phyloP scores from a whole-genome alignment of 192 early-diverging fungal species.

The Dissophora globulifera region DNA sequence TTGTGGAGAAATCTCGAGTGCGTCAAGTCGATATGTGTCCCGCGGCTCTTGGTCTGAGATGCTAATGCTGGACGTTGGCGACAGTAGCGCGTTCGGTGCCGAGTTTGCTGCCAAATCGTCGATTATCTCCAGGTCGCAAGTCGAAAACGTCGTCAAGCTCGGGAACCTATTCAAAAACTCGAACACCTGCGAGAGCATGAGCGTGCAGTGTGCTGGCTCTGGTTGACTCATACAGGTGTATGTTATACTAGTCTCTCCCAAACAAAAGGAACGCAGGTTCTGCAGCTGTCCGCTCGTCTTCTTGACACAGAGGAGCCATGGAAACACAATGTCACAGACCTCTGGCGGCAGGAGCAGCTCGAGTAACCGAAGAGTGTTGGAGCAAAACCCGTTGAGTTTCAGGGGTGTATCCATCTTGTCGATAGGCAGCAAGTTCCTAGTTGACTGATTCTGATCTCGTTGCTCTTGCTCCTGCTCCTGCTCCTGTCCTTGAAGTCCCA shows the following conservation, averaged over 20 bases:
- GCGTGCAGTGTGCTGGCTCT: background rate
- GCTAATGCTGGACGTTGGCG: too few relatives aligned
- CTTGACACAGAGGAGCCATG: constrained; percentile 2
- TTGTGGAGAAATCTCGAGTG: background rate
- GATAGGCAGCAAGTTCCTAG: too few relatives aligned
- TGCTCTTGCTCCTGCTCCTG: too few relatives aligned
- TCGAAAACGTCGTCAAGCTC: constrained; percentile 1
- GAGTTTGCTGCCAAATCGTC: too few relatives aligned
- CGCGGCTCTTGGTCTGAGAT: too few relatives aligned
- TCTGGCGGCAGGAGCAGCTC: background rate
- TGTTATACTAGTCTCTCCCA: background rate
- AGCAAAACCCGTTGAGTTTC: constrained; percentile 6
- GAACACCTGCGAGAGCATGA: constrained; percentile 6
- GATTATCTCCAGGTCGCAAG: constrained; percentile 6
- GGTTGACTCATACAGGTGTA: background rate
- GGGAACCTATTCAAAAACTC: constrained; percentile 11
- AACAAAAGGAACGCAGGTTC: background rate
- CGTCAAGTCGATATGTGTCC: background rate
- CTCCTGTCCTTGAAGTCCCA: too few relatives aligned
- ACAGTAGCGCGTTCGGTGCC: too few relatives aligned
- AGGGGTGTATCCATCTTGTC: background rate
- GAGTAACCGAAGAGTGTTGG: constrained; percentile 7
- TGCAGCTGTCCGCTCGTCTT: constrained; percentile 4
- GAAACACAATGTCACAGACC: background rate
- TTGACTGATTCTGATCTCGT: too few relatives aligned